Conservation (phyloP, 257 asterid species). For the Solanum lycopersicoides region DNA sequence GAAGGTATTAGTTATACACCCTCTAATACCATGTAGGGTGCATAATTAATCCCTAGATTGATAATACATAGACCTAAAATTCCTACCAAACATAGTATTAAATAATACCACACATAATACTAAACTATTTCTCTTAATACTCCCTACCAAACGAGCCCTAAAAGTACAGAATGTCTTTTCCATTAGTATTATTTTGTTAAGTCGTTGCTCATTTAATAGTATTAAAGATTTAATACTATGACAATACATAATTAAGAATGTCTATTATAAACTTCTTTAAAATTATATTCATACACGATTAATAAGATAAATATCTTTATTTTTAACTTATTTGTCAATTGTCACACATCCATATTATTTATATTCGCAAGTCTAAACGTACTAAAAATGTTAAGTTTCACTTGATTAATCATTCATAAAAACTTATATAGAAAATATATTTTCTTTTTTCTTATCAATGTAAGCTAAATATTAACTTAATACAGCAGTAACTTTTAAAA, state of each 20-base stretch:
- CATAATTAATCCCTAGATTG: too few species aligned
- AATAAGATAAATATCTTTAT: neutral
- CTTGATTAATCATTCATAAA: neutral
- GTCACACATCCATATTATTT: neutral
- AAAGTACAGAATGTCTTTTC: neutral
- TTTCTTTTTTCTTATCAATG: neutral
- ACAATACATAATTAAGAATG: neutral
- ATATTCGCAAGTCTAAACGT: too few species aligned
- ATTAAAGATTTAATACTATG: neutral
- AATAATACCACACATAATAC: too few species aligned
- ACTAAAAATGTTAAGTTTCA: neutral
- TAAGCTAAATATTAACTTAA: neutral
- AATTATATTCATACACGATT: neutral
- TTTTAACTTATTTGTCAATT: neutral
- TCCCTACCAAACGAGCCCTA: too few species aligned
- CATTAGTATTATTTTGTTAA: too few species aligned
- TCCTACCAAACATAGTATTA: too few species aligned
- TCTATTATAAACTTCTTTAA: neutral
- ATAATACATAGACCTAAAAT: too few species aligned
- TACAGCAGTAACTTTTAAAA: neutral
- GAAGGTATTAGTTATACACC: too few species aligned
- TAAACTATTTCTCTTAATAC: too few species aligned
- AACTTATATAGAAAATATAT: neutral
- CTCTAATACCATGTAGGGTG: too few species aligned
- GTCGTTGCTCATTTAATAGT: neutral